Evolutionary conservation across 345 rosid species (phyloP).

Genomic region (Hibiscus tridactylites): DNA sequence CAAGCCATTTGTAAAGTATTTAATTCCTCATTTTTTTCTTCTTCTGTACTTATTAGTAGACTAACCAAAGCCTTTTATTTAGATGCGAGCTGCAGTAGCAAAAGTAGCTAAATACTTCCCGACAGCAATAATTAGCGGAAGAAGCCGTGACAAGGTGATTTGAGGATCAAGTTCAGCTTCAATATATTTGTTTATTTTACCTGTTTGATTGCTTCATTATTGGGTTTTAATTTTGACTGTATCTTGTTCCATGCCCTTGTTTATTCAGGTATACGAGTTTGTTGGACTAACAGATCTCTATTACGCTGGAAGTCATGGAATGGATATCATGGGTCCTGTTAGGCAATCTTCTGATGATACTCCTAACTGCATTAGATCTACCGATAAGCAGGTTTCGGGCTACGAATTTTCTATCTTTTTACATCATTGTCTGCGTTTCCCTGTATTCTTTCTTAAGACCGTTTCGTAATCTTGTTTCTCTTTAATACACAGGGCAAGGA

Average conservation of each 20-base stretch:
- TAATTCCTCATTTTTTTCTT: not conserved
- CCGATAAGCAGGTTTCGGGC: constrained; percentile 44
- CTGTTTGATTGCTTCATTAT: not conserved
- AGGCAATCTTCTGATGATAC: constrained; percentile 35
- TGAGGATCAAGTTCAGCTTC: not conserved
- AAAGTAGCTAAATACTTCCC: constrained; percentile 76
- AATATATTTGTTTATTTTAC: no score
- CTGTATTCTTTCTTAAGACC: not conserved
- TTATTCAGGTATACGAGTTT: constrained; percentile 71
- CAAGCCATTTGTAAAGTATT: not conserved
- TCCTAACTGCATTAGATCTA: constrained; percentile 34
- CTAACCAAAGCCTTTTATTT: constrained; percentile 8
- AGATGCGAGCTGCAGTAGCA: constrained; percentile 80
- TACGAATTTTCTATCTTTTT: not conserved
- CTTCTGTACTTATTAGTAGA: not conserved
- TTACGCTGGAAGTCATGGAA: constrained; percentile 97
- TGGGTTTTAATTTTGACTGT: constrained; percentile 2
- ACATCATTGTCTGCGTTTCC: not conserved
- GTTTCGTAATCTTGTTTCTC: constrained; percentile 14
- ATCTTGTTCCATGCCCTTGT: constrained; percentile 4
- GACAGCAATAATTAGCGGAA: constrained; percentile 93
- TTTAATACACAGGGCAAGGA: constrained; percentile 42
- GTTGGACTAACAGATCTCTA: constrained; percentile 69
- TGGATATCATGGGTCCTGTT: constrained; percentile 88
- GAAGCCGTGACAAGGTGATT: constrained; percentile 89